phyloP scores from a whole-genome alignment of 805 yeast species.

The Kazachstania bromeliacearum region DNA sequence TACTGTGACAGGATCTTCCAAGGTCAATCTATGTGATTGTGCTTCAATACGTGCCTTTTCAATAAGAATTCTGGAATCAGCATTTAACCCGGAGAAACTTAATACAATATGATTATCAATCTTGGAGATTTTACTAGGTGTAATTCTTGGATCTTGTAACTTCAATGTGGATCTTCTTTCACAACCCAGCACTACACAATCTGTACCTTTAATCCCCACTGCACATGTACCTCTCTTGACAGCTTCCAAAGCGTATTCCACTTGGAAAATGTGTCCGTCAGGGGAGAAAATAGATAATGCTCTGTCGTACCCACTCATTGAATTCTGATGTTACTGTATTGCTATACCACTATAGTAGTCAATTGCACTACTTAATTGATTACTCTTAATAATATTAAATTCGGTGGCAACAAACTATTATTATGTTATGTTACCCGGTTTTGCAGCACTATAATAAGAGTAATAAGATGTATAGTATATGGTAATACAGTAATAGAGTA shows the following conservation, averaged over 20 bases:
- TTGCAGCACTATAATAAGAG: too few species aligned
- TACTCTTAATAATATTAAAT: too few species aligned
- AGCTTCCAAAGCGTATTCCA: constrained; percentile 95
- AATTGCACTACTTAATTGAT: too few species aligned
- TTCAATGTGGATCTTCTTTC: constrained; percentile 93
- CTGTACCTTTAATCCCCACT: constrained; percentile 88
- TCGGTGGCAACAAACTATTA: too few species aligned
- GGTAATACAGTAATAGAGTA: too few species aligned
- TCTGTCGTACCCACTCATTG: constrained; percentile 98
- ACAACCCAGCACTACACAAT: constrained; percentile 87
- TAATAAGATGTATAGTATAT: too few species aligned
- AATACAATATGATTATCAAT: constrained; percentile 84
- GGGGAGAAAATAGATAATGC: constrained; percentile 98
- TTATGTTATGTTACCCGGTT: too few species aligned
- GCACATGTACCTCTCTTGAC: constrained; percentile 98
- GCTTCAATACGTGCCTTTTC: constrained; percentile 96
- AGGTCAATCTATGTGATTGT: constrained; percentile 84
- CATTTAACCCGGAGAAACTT: constrained; percentile 95
- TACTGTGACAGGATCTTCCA: constrained; percentile 86
- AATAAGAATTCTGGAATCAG: constrained; percentile 92
- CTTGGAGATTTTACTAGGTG: constrained; percentile 88
- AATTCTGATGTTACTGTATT: too few species aligned
- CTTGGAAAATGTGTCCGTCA: constrained; percentile 98
- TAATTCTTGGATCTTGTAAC: constrained; percentile 91
- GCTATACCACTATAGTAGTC: too few species aligned